Conservation (phyloP, 805 yeast species). For the Candida namnaoensis region DNA sequence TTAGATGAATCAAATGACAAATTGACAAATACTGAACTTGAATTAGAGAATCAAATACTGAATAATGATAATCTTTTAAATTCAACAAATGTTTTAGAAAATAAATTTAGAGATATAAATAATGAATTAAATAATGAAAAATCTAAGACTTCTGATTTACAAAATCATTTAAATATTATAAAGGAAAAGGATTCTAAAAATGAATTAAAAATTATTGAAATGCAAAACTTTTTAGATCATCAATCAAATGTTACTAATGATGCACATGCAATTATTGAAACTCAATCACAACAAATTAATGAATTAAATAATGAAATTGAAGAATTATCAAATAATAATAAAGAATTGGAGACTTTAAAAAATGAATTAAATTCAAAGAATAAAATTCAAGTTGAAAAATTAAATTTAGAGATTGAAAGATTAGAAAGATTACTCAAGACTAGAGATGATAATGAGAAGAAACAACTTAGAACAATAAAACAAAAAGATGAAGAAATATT, state of each 20-base stretch:
- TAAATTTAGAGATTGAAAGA: background rate
- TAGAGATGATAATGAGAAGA: background rate
- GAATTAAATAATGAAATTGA: constrained; percentile 1
- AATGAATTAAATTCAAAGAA: background rate
- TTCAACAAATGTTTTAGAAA: background rate
- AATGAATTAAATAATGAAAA: too few relatives aligned
- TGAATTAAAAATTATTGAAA: background rate
- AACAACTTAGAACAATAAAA: background rate
- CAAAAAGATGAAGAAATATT: constrained; percentile 10
- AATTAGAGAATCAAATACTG: too few relatives aligned
- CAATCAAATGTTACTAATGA: background rate
- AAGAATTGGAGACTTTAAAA: constrained; percentile 3
- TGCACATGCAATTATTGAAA: background rate
- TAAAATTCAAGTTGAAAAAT: background rate
- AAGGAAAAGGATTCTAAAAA: constrained; percentile 1
- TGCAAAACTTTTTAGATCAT: background rate
- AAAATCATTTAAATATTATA: background rate
- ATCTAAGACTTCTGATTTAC: background rate
- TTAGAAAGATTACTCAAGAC: background rate
- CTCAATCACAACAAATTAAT: background rate
- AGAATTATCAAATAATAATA: background rate
- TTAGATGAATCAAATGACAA: too few relatives aligned
- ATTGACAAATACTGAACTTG: too few relatives aligned
- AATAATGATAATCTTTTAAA: too few relatives aligned
- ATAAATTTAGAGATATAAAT: too few relatives aligned